Evolutionary conservation across 140 eudicot species (phyloP).

Genomic region (Erigeron philadelphicus): DNA sequence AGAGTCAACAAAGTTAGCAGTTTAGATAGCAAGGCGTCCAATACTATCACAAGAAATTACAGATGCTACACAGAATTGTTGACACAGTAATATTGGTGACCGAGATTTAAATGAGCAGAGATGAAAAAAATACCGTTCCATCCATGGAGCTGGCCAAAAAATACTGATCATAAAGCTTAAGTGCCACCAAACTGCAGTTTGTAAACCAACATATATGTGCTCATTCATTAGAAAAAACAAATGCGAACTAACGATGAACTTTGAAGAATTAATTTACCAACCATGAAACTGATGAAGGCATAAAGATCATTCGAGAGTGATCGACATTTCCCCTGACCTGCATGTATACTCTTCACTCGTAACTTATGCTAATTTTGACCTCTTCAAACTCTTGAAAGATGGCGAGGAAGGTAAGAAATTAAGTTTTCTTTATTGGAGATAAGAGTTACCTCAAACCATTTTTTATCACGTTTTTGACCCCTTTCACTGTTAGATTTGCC

Average conservation of each 20-base stretch:
- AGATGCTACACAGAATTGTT: no score
- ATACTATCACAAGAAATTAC: no score
- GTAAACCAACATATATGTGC: conserved; percentile 20
- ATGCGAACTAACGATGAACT: neutral
- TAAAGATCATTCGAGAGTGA: conserved; percentile 34
- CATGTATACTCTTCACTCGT: conserved; percentile 25
- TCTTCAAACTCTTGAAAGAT: neutral
- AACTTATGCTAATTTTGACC: neutral
- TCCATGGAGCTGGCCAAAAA: conserved; percentile 97
- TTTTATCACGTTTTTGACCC: conserved; percentile 34
- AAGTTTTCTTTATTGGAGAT: neutral
- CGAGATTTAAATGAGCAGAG: neutral
- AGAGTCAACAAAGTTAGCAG: conserved; percentile 17
- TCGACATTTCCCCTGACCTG: conserved; percentile 48
- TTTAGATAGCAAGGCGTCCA: neutral
- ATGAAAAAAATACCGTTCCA: conserved; percentile 61
- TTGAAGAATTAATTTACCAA: conserved; percentile 31
- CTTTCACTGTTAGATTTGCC: conserved; percentile 23
- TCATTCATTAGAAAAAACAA: neutral
- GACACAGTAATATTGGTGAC: no score
- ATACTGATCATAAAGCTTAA: conserved; percentile 64
- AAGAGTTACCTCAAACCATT: conserved; percentile 46
- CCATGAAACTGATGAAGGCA: conserved; percentile 92
- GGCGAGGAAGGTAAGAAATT: conserved; percentile 1
- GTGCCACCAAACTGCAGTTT: conserved; percentile 65